A percentile compares a stretch with the other conserved stretches of the same genome.
Evolutionary conservation across 768 basidiomycete genomes (phyloP).

Genomic region (Mycena metata): DNA sequence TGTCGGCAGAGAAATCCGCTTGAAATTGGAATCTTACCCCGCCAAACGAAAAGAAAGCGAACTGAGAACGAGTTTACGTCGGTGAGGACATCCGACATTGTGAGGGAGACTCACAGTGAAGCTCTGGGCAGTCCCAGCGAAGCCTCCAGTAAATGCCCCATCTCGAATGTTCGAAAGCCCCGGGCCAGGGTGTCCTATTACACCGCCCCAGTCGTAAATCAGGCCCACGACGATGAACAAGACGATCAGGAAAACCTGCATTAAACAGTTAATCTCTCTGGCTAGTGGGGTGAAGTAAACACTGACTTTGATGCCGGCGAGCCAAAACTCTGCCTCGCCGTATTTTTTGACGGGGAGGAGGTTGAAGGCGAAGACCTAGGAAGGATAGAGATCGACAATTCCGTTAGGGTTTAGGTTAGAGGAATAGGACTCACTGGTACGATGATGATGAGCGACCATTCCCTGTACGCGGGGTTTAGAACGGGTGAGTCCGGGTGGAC

Average conservation of each 20-base stretch:
- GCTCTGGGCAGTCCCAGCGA: slow-evolving; percentile 37
- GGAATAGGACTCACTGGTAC: slow-evolving; percentile 55
- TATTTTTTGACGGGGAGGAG: slow-evolving; percentile 19
- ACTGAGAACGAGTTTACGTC: slow-evolving; percentile 71
- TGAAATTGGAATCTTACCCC: slow-evolving; percentile 51
- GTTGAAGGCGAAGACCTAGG: slow-evolving; percentile 33
- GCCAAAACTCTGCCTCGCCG: slow-evolving; percentile 77
- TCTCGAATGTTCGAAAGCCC: slow-evolving; percentile 49
- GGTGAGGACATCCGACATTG: slow-evolving; percentile 62
- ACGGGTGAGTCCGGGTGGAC: slow-evolving; percentile 38
- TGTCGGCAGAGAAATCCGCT: background rate
- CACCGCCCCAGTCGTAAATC: slow-evolving; percentile 72
- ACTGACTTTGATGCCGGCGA: slow-evolving; percentile 71
- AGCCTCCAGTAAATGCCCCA: slow-evolving; percentile 13
- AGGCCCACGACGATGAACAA: slow-evolving; percentile 75
- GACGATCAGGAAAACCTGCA: slow-evolving; percentile 59
- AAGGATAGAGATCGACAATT: background rate
- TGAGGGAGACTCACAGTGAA: slow-evolving; percentile 38
- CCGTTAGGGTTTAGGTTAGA: background rate
- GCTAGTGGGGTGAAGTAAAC: too few species aligned
- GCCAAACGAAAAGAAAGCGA: slow-evolving; percentile 78
- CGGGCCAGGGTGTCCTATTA: slow-evolving; percentile 70
- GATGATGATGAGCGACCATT: slow-evolving; percentile 70
- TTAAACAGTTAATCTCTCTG: background rate
- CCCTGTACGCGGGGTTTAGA: slow-evolving; percentile 57